Percentiles rank a stretch among this genome's conserved stretches.
phyloP scores from a whole-genome alignment of 2,329 filamentous ascomycete species.

The Raffaelea ambrosiae region DNA sequence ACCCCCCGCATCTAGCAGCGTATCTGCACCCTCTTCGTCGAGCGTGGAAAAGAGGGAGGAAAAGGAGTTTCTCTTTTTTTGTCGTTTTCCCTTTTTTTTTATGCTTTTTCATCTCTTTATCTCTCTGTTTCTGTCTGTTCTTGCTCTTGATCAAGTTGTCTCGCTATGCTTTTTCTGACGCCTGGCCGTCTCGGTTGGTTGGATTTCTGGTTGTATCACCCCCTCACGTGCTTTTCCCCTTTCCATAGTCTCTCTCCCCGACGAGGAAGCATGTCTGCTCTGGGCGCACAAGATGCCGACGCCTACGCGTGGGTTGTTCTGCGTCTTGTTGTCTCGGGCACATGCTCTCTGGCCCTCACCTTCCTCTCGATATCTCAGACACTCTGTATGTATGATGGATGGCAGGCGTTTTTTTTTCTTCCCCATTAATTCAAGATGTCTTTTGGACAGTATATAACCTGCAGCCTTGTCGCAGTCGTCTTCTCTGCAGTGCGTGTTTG shows the following conservation, averaged over 20 bases:
- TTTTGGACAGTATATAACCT: not conserved
- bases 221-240: too few species aligned
- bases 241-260: not conserved
- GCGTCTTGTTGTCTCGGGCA: too few species aligned
- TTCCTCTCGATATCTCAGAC: not conserved
- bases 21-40: not conserved
- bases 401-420: conserved; percentile 12
- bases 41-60: conserved; percentile 1
- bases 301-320: too few species aligned
- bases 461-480: too few species aligned
- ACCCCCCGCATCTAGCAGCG: not conserved
- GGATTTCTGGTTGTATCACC: not conserved
- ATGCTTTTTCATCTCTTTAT: not conserved
- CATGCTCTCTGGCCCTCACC: not conserved
- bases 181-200: not conserved
- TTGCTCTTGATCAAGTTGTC: not conserved
- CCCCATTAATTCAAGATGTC: conserved; percentile 6
- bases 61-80: conserved; percentile 5
- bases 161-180: not conserved
- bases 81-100: not conserved
- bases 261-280: too few species aligned
- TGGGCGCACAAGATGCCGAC: too few species aligned
- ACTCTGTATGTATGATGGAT: conserved; percentile 16
- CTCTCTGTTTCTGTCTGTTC: not conserved
- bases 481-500: too few species aligned